A percentile compares a stretch with the other conserved stretches of the same genome.
phyloP scores from a whole-genome alignment of 1,284 basidiomycete genomes.

The Vanrija humicola region DNA sequence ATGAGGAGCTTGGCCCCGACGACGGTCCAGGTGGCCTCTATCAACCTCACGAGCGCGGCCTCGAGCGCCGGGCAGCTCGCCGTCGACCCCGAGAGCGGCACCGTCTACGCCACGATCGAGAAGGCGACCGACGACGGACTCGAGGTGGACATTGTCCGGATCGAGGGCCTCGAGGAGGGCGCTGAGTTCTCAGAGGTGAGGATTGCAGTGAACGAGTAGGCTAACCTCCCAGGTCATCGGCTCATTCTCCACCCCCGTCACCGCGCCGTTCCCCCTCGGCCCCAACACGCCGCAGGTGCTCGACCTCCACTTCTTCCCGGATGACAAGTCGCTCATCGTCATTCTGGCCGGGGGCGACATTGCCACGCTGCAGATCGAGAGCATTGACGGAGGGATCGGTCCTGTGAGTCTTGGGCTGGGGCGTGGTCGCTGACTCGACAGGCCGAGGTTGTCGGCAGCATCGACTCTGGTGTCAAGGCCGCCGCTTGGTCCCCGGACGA shows the following conservation, averaged over 20 bases:
- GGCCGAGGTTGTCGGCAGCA: constrained; percentile 75
- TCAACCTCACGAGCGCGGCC: background rate
- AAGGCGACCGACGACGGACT: constrained; percentile 54
- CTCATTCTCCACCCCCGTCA: constrained; percentile 30
- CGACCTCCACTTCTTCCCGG: constrained; percentile 63
- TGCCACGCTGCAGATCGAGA: constrained; percentile 56
- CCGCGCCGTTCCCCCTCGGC: constrained; percentile 33
- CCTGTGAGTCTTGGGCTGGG: constrained; percentile 13
- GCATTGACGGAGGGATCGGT: constrained; percentile 54
- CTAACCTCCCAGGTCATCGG: constrained; percentile 22
- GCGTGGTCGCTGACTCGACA: constrained; percentile 23
- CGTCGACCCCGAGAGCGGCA: constrained; percentile 65
- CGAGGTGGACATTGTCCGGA: constrained; percentile 60
- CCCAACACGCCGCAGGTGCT: constrained; percentile 54
- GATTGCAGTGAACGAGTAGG: background rate
- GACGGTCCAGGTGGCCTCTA: constrained; percentile 12
- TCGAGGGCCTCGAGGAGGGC: constrained; percentile 32
- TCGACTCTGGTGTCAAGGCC: constrained; percentile 77
- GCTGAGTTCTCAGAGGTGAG: constrained; percentile 21
- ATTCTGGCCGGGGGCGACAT: constrained; percentile 75
- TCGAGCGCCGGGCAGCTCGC: constrained; percentile 15
- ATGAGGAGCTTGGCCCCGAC: constrained; percentile 34
- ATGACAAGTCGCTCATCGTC: constrained; percentile 60
- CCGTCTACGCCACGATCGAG: constrained; percentile 59
- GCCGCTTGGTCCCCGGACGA: constrained; percentile 91